These are phyloP conservation scores for Cercophora newfieldiana DNA, from an alignment of 495 filamentous ascomycete species.

Conservation along the genomic window DNA sequence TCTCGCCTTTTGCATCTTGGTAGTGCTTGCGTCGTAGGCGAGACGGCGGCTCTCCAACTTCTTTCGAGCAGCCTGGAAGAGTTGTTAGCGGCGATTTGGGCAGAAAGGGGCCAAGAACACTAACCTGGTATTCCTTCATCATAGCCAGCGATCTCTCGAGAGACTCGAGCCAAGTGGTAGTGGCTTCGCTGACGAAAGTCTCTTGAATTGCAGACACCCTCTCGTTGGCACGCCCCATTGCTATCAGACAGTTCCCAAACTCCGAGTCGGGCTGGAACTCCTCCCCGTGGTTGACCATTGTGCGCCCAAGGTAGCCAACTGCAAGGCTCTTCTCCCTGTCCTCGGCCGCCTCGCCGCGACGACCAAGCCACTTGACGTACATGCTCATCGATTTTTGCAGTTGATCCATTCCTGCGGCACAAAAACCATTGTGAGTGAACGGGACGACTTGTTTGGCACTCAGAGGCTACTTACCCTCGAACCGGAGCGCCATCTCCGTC, in stretches of 20 bases:
- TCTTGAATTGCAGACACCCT: constrained; percentile 86
- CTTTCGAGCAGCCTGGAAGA: constrained; percentile 71
- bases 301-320: constrained; percentile 76
- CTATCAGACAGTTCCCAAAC: constrained; percentile 85
- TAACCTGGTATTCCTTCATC: constrained; percentile 94
- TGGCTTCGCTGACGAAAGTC: constrained; percentile 77
- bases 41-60: constrained; percentile 91
- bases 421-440: constrained; percentile 16
- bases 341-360: constrained; percentile 79
- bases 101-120: constrained; percentile 2
- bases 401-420: constrained; percentile 74
- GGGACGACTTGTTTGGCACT: background rate
- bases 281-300: constrained; percentile 89
- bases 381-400: constrained; percentile 84
- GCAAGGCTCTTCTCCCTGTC: constrained; percentile 79
- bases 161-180: constrained; percentile 86
- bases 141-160: constrained; percentile 85
- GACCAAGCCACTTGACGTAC: constrained; percentile 90
- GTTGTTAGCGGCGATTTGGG: constrained; percentile 20
- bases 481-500: constrained; percentile 86
- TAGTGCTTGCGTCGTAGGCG: constrained; percentile 86
- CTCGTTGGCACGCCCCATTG: constrained; percentile 84
- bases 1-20: constrained; percentile 93
- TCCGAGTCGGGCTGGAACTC: constrained; percentile 92
- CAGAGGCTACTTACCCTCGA: constrained; percentile 68